Base-by-base conservation (phyloP, 2,329 filamentous ascomycete species). In the Aspergillus ruber region DNA sequence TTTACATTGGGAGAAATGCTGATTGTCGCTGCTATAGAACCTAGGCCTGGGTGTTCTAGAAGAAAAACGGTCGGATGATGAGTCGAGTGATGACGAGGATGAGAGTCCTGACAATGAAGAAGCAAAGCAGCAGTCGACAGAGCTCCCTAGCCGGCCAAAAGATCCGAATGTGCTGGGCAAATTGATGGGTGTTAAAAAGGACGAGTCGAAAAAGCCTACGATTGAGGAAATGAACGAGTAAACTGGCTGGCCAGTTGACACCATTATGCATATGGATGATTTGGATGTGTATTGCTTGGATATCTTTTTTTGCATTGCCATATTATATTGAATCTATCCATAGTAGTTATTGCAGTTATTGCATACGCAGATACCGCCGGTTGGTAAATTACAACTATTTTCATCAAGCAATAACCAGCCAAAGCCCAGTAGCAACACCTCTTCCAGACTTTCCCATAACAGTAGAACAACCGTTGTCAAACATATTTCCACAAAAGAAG, bases 11-110 rank as follows among this genome's bases (percentile, higher is more conserved):
- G n/a, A 13, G 32, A 15, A 27, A 27, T 27, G 25, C 25, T 29
- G 10, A 29, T 10, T 29, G 10, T 29, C 10, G 25, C 25, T 29
- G 25, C 25, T 29, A 29, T 10, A 71, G 69, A 68, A 74, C 48
- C 60, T 74, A 42, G 70, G 71, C 5, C 54, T 74, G 9, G 72
- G 72, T 8, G 72, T 74, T 5, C 55, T 74, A 17, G 67, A 71
- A 56, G 70, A 74, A 50, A 67, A 67, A 46, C 58, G 53, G 15
- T 47, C 46, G 4, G 53, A 46, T 17, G 59, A 56, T 12, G 52
- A 54, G 15, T 48, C 50, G 4, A 58, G 52, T 36, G 50, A 50
- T 6, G 58, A 61, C 3, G 54, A 50, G 13, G 43, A 50, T 20
- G 52, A 56, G n/a, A 46, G 20, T 46, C 40, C 45, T 27, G 33